Evolutionary conservation across 352 stramenopile genomes (phyloP), one percentile per base, ranked within the genome.

Genomic region (Globisporangium iwayamae): DNA sequence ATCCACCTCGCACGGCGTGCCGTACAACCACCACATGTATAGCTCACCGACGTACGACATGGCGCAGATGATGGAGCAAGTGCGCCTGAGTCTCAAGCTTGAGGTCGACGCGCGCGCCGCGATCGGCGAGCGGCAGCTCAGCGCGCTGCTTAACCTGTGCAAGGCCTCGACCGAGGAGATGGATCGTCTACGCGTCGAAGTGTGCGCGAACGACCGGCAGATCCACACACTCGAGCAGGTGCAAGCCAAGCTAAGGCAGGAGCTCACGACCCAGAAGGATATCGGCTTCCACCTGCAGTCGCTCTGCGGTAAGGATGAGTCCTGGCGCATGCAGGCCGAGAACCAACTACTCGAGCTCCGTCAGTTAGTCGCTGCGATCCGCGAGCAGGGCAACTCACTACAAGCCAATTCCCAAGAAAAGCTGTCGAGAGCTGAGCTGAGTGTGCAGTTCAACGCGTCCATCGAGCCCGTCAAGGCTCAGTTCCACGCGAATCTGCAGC

Each of bases 11-110:
- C 56, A 39, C 14, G 25, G 68, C 51, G 32, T 66, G 50, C 22
- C 65, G 48, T 71, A 72, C 25, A 28, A 28, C 54, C 75, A 87
- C 18, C 77, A 88, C 18, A 80, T 86, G 76, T 91, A 85, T 56
- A 68, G 62, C 22, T 90, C 79, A n/a, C 83, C 78, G 52, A 84
- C 78, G 30, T 93, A 93, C 69, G 79, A 94, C 65, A 69, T 93
- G 38, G 78, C 83, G 20, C 81, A 90, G 53, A 90, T 94, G 83
- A 94, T 93, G 80, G 85, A 94, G 66, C 83, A 91, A 63, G 75
- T 94, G 18, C 81, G 83, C 5, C 65, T 91, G 22, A 94, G 85
- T 62, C 71, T 94, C 54, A 92, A 94, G 51, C 70, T 93, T 45
- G 85, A 94, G 72, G 81, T 94, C 36, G 85, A 93, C 56, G 83